phyloP scores from a whole-genome alignment of 2,329 filamentous ascomycete species.

The Sporothrix luriei region DNA sequence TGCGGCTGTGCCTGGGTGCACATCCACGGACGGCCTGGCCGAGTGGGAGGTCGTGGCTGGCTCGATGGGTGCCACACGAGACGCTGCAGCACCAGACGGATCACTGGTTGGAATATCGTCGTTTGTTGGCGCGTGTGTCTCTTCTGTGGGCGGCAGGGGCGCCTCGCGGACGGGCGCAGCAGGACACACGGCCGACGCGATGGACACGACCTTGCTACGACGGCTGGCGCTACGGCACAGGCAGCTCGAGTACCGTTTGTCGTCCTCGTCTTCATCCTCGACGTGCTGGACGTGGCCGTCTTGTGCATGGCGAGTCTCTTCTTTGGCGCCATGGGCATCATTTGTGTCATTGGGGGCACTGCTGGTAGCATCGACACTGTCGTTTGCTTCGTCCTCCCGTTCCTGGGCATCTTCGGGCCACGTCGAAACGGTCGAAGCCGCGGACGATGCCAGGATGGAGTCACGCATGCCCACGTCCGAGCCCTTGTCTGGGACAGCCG shows the following conservation, averaged over 20 bases:
- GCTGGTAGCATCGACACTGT: not conserved
- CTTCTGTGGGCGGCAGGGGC: not conserved
- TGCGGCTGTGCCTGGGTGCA: not conserved
- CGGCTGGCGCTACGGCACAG: slow-evolving; percentile 23
- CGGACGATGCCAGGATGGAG: slow-evolving; percentile 27
- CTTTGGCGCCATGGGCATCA: not conserved
- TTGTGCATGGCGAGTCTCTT: not conserved
- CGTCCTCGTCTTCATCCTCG: slow-evolving; percentile 11
- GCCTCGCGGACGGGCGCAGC: slow-evolving; percentile 14
- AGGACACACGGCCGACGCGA: not conserved
- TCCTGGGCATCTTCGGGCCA: not conserved
- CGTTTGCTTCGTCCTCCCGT: not conserved
- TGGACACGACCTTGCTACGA: slow-evolving; percentile 10
- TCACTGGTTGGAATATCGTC: not conserved
- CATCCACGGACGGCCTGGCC: slow-evolving; percentile 9
- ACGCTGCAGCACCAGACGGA: not conserved
- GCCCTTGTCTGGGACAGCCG: not conserved
- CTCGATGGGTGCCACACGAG: not conserved
- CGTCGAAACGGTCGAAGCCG: slow-evolving; percentile 20
- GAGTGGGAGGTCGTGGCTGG: not conserved
- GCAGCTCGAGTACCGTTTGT: slow-evolving; percentile 7
- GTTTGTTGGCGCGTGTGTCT: not conserved
- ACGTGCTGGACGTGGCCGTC: not conserved
- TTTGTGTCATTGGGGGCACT: not conserved
- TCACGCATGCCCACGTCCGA: slow-evolving; percentile 6